phyloP scores from a whole-genome alignment of 257 asterid genomes.

The Ehretia macrophylla region DNA sequence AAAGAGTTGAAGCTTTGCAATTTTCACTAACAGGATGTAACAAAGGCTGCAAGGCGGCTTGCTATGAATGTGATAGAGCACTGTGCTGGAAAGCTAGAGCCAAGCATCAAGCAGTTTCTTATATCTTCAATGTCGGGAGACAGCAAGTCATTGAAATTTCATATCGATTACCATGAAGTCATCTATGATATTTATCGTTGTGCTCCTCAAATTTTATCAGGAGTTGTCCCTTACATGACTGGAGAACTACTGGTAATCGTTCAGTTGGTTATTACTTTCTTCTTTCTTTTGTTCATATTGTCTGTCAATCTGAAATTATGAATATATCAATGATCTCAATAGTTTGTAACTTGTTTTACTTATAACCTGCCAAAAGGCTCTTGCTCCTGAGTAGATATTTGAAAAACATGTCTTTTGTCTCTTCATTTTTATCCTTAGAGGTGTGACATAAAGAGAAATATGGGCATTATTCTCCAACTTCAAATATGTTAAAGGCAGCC shows the following conservation, averaged over 20 bases:
- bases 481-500: no score
- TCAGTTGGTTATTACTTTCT: slow-evolving; percentile 19
- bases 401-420: not conserved
- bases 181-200: slow-evolving; percentile 68
- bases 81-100: slow-evolving; percentile 83
- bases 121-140: slow-evolving; percentile 91
- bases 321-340: not conserved
- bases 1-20: slow-evolving; percentile 13
- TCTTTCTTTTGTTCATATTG: slow-evolving; percentile 5
- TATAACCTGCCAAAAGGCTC: not conserved
- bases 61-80: slow-evolving; percentile 73
- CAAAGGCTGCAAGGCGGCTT: slow-evolving; percentile 70
- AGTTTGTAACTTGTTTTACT: not conserved
- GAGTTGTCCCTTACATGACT: slow-evolving; percentile 91
- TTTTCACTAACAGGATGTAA: slow-evolving; percentile 49
- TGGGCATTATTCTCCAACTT: slow-evolving; percentile 8
- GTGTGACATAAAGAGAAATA: not conserved
- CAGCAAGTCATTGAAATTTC: slow-evolving; percentile 45
- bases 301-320: not conserved
- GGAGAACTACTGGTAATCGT: slow-evolving; percentile 89
- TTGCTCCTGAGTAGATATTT: not conserved
- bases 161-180: slow-evolving; percentile 66
- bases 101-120: slow-evolving; percentile 77
- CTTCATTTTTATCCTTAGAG: no score
- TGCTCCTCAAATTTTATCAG: slow-evolving; percentile 81